Evolutionary conservation across 352 stramenopile species (phyloP).

Genomic region (Pythium rhizo-oryzae): DNA sequence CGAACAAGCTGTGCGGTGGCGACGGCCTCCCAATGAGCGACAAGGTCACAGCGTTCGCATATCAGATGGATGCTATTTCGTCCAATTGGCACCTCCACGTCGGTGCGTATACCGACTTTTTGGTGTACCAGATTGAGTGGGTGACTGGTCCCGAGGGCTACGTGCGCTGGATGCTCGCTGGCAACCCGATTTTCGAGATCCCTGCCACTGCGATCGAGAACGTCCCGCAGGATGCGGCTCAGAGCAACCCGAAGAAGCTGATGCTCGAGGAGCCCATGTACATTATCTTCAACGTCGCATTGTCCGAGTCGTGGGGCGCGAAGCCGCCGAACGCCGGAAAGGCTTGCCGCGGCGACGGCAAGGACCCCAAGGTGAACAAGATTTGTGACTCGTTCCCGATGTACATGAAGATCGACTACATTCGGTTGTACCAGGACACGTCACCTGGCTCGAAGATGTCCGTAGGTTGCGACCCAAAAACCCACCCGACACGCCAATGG

Average conservation of each 20-base stretch:
- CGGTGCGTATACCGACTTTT: conserved; percentile 78
- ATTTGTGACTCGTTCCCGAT: conserved; percentile 75
- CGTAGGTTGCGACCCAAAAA: conserved; percentile 57
- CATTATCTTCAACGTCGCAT: conserved; percentile 95
- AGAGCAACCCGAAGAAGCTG: conserved; percentile 80
- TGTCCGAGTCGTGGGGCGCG: conserved; percentile 90
- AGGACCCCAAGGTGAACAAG: conserved; percentile 41
- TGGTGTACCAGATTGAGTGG: conserved; percentile 78
- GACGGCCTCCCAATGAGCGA: conserved; percentile 22
- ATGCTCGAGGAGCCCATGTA: conserved; percentile 96
- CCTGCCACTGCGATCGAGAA: conserved; percentile 54
- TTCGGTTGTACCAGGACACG: conserved; percentile 75
- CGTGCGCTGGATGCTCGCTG: conserved; percentile 80
- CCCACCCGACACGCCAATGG: conserved; percentile 74
- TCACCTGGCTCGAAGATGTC: conserved; percentile 46
- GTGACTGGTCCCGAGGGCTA: conserved; percentile 58
- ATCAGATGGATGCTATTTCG: conserved; percentile 94
- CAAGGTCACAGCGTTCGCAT: conserved; percentile 46
- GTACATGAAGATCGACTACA: conserved; percentile 79
- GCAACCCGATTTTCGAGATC: conserved; percentile 89
- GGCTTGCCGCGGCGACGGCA: conserved; percentile 54
- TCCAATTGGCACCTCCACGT: conserved; percentile 88
- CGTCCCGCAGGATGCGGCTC: conserved; percentile 45
- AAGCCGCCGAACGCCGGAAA: conserved; percentile 66
- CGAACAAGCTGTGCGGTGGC: conserved; percentile 30